phyloP scores from a whole-genome alignment of 1,139 yeast genomes.

The Torulaspora globosa region DNA sequence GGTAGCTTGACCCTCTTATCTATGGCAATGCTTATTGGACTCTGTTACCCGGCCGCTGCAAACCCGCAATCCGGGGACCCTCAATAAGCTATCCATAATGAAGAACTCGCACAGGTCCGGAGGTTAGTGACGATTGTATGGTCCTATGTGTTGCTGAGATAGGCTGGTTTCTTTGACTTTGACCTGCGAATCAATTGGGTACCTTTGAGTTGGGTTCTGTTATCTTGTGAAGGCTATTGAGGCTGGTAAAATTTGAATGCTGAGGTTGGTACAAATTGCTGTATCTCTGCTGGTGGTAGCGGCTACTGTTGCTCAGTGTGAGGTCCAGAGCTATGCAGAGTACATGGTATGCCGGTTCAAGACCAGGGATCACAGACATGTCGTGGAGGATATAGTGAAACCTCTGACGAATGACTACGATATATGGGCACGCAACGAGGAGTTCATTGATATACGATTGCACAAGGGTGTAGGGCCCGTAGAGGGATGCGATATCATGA shows the following conservation, averaged over 20 bases:
- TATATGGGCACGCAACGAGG: conserved; percentile 37
- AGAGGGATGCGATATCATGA: conserved; percentile 38
- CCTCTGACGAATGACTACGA: conserved; percentile 25
- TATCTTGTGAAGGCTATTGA: background rate
- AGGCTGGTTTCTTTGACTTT: background rate
- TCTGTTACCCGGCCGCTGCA: background rate
- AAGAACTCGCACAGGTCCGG: background rate
- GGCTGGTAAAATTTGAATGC: background rate
- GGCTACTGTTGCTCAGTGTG: conserved; percentile 7
- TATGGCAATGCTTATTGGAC: background rate
- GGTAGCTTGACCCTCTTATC: background rate
- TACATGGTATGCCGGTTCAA: conserved; percentile 26
- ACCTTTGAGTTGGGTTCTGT: background rate
- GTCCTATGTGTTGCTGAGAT: background rate
- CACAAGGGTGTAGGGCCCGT: conserved; percentile 26
- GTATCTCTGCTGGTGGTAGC: conserved; percentile 2
- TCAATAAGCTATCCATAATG: background rate
- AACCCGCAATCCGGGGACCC: background rate
- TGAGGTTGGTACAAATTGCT: conserved; percentile 1
- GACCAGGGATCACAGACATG: conserved; percentile 18
- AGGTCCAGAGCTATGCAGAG: conserved; percentile 19
- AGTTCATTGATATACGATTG: conserved; percentile 43
- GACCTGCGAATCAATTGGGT: background rate
- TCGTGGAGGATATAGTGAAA: conserved; percentile 31
- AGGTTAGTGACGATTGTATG: background rate